phyloP scores from a whole-genome alignment of 164 flowering plant species.

The Protea cynaroides region DNA sequence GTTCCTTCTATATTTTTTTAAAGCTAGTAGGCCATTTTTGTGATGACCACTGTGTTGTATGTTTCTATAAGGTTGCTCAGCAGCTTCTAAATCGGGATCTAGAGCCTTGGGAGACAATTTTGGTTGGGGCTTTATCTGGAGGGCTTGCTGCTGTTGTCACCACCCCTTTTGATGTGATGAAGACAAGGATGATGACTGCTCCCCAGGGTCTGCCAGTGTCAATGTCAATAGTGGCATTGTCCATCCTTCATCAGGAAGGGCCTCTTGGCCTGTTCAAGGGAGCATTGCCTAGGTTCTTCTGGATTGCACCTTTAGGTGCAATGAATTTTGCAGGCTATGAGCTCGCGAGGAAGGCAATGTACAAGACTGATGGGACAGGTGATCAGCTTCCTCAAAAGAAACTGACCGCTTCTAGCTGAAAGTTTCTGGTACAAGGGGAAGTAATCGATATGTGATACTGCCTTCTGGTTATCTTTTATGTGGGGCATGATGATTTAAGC shows the following conservation, averaged over 20 bases:
- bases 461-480: not conserved
- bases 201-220: constrained; percentile 64
- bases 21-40: too few relatives aligned
- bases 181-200: constrained; percentile 98
- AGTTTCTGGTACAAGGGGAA: not conserved
- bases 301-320: constrained; percentile 99
- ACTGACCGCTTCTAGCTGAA: constrained; percentile 27
- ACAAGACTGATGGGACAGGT: constrained; percentile 32
- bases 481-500: too few relatives aligned
- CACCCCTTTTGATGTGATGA: constrained; percentile 96
- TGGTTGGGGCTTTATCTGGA: constrained; percentile 91
- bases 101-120: constrained; percentile 92
- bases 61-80: constrained; percentile 45
- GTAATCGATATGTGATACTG: too few relatives aligned
- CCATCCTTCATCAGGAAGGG: constrained; percentile 83
- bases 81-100: constrained; percentile 64
- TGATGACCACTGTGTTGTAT: not conserved
- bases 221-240: constrained; percentile 67
- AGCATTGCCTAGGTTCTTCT: constrained; percentile 92
- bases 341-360: constrained; percentile 88
- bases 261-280: constrained; percentile 95
- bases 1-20: too few relatives aligned
- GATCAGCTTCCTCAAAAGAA: constrained; percentile 38
- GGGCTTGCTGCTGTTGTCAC: constrained; percentile 93
- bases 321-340: constrained; percentile 99